A percentile compares a stretch with the other conserved stretches of the same genome.
These are phyloP conservation scores for Saccharomyces eubayanus DNA, from an alignment of 805 yeast genomes.

Conservation along the genomic window DNA sequence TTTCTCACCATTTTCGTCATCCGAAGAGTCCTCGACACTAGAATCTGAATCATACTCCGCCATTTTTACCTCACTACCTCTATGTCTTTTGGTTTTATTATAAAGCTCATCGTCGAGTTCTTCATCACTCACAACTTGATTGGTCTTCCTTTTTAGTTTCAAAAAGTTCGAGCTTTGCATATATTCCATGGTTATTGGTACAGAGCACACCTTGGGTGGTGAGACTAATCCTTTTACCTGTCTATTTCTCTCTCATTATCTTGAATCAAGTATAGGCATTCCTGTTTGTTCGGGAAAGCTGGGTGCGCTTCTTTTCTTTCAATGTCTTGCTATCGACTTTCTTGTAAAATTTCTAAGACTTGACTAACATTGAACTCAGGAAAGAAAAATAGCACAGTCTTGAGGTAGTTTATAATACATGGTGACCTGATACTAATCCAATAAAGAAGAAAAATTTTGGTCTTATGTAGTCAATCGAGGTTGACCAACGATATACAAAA, in stretches of 20 bases:
- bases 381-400: background rate
- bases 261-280: background rate
- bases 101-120: background rate
- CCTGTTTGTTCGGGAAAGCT: background rate
- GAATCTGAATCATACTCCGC: background rate
- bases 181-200: background rate
- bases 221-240: background rate
- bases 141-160: background rate
- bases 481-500: no score
- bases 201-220: background rate
- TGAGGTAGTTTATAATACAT: no score
- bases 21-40: background rate
- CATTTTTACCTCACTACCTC: background rate
- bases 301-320: background rate
- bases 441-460: no score
- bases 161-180: background rate
- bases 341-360: background rate
- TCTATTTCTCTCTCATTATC: background rate
- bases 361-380: background rate
- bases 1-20: background rate
- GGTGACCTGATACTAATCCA: no score
- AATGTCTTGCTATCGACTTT: background rate
- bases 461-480: background rate
- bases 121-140: background rate
- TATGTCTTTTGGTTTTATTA: background rate